A percentile compares a stretch with the other conserved stretches of the same genome.
phyloP scores from a whole-genome alignment of 768 basidiomycete species.

The Lactarius trivialis region DNA sequence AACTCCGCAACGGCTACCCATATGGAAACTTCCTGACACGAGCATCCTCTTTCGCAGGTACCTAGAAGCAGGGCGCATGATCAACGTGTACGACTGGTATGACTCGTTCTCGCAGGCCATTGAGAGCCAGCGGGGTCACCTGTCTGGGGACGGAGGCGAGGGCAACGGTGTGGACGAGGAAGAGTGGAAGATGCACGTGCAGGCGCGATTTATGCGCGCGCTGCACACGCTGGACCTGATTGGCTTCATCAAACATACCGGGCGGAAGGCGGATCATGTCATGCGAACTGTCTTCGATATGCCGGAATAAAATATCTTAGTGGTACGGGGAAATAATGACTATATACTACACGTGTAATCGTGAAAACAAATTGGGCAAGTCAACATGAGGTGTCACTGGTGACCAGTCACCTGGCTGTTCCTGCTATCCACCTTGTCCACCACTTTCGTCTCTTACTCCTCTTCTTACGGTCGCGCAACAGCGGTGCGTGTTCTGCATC shows the following conservation, averaged over 20 bases:
- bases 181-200: slow-evolving; percentile 56
- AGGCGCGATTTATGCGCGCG: slow-evolving; percentile 73
- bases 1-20: slow-evolving; percentile 13
- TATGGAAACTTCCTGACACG: slow-evolving; percentile 63
- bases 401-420: not conserved
- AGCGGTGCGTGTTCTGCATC: slow-evolving; percentile 13
- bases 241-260: slow-evolving; percentile 75
- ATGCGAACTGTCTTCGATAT: slow-evolving; percentile 58
- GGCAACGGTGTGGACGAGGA: slow-evolving; percentile 37
- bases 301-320: slow-evolving; percentile 24
- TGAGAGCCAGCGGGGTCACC: slow-evolving; percentile 44
- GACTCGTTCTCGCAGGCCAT: slow-evolving; percentile 65
- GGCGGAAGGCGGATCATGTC: slow-evolving; percentile 73
- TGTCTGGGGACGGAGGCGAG: slow-evolving; percentile 10
- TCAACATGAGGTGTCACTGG: not conserved
- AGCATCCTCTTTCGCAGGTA: slow-evolving; percentile 73
- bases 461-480: slow-evolving; percentile 4
- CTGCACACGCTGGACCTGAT: slow-evolving; percentile 78
- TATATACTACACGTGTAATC: not conserved
- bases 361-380: not conserved
- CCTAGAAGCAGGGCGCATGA: slow-evolving; percentile 70
- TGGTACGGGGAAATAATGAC: not conserved
- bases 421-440: slow-evolving; percentile 11
- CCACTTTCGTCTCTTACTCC: slow-evolving; percentile 3
- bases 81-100: slow-evolving; percentile 88